These are phyloP conservation scores for Globisporangium cederbergense DNA, from an alignment of 352 stramenopile genomes.

Conservation along the genomic window DNA sequence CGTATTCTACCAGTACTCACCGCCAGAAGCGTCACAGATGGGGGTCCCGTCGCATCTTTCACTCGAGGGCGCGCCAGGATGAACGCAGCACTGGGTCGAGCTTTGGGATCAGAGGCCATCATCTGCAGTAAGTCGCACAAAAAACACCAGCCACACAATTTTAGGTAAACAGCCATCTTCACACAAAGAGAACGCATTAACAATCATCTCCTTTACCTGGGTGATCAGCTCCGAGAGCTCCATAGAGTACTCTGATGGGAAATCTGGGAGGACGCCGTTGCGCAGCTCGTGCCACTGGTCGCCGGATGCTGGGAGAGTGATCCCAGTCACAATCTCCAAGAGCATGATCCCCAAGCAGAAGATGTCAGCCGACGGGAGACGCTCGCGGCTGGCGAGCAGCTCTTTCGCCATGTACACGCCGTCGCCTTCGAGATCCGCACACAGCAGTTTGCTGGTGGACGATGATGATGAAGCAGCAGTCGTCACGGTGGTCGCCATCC, in stretches of 20 bases:
- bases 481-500: constrained; percentile 73
- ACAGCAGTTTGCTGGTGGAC: constrained; percentile 9
- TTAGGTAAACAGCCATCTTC: background rate
- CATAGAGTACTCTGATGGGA: constrained; percentile 46
- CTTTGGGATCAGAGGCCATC: constrained; percentile 10
- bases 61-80: constrained; percentile 3
- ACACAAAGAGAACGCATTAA: background rate
- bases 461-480: constrained; percentile 17
- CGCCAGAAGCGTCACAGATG: background rate
- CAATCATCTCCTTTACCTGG: constrained; percentile 12
- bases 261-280: constrained; percentile 36
- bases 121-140: background rate
- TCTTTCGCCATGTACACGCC: constrained; percentile 90
- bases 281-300: constrained; percentile 70
- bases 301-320: constrained; percentile 41
- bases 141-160: background rate
- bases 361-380: constrained; percentile 88
- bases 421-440: constrained; percentile 91
- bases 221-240: constrained; percentile 34
- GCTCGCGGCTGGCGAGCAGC: constrained; percentile 66
- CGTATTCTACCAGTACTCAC: background rate
- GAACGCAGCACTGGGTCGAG: constrained; percentile 4
- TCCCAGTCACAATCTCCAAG: constrained; percentile 15
- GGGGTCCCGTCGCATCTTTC: background rate
- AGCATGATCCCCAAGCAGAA: constrained; percentile 84